phyloP scores from a whole-genome alignment of 2,329 filamentous ascomycete species.

The Diaporthe sp. region DNA sequence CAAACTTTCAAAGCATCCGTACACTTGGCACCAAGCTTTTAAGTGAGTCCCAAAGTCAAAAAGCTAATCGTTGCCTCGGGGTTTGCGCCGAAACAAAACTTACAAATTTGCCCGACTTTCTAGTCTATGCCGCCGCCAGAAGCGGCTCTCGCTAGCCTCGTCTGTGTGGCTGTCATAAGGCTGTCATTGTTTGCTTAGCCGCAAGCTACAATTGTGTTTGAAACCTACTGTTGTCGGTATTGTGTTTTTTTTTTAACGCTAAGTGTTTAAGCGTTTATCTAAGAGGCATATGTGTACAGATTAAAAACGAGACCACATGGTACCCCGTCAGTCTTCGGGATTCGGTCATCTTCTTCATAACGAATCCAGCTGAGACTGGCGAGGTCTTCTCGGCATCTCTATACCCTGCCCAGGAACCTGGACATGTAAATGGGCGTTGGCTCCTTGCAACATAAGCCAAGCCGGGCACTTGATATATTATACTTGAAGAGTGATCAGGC shows the following conservation, averaged over 20 bases:
- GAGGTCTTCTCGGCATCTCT: not conserved
- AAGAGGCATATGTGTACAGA: too few relatives aligned
- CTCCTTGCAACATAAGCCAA: not conserved
- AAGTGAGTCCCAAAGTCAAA: too few relatives aligned
- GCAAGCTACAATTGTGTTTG: too few relatives aligned
- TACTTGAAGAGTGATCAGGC: not conserved
- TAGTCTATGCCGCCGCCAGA: too few relatives aligned
- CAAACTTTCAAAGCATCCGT: conserved; percentile 3
- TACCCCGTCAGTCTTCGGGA: not conserved
- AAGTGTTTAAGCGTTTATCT: too few relatives aligned
- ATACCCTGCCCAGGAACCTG: not conserved
- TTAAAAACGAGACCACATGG: too few relatives aligned
- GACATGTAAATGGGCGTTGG: too few relatives aligned
- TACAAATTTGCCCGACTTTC: not conserved
- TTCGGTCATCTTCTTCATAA: not conserved
- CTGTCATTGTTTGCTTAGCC: too few relatives aligned
- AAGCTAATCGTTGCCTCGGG: not conserved
- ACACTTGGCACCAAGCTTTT: not conserved
- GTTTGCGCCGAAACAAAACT: not conserved
- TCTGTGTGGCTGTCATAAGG: too few relatives aligned
- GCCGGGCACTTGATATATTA: not conserved
- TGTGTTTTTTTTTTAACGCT: too few relatives aligned
- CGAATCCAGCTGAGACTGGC: not conserved
- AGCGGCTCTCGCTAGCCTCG: too few relatives aligned
- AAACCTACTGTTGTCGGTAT: too few relatives aligned